Conservation (phyloP, 352 stramenopile species). For the Globisporangium spiculum region DNA sequence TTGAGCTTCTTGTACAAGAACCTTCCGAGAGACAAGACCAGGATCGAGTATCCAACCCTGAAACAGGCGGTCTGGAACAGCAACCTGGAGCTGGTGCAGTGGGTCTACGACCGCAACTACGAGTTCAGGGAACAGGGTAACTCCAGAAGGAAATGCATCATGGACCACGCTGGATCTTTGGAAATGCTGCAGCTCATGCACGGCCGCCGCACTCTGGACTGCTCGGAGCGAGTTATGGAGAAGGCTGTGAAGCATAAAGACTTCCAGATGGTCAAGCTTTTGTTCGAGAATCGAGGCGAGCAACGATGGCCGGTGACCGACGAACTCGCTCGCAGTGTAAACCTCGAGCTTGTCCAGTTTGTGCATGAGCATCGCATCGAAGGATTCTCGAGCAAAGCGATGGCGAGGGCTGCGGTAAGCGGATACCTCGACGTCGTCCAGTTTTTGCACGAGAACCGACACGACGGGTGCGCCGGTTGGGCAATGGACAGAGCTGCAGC, state of each 20-base stretch:
- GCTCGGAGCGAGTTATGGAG: neutral
- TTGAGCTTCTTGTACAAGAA: neutral
- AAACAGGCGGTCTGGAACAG: neutral
- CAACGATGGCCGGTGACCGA: neutral
- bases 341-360: neutral
- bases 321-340: neutral
- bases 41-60: neutral
- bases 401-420: neutral
- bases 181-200: no score
- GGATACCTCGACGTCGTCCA: neutral
- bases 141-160: no score
- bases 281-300: neutral
- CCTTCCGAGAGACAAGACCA: neutral
- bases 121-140: neutral
- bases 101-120: constrained; percentile 4
- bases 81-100: constrained; percentile 2
- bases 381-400: neutral
- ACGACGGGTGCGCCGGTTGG: no score
- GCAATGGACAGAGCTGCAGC: no score
- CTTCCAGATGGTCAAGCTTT: constrained; percentile 1
- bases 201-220: no score
- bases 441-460: neutral
- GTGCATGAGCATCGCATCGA: neutral
- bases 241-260: neutral
- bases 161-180: no score